phyloP scores from a whole-genome alignment of 1,284 basidiomycete species.

The Paramarasmius palmivorus region DNA sequence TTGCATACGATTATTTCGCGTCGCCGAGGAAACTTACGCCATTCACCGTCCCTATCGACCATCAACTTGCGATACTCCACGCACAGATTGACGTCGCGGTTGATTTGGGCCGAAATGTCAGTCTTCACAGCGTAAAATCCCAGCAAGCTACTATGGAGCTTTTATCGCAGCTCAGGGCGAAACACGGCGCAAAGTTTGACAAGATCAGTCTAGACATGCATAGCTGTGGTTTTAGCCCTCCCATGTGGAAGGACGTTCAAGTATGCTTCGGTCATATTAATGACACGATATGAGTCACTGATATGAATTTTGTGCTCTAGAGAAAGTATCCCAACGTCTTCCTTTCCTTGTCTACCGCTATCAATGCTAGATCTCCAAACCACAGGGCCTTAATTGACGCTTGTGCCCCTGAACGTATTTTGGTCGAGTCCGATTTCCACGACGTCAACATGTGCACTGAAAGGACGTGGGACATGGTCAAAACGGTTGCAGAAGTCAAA shows the following conservation, averaged over 20 bases:
- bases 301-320: conserved; percentile 33
- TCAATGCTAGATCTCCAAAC: conserved; percentile 68
- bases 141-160: conserved; percentile 64
- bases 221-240: conserved; percentile 72
- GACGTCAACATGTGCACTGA: conserved; percentile 49
- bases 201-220: conserved; percentile 75
- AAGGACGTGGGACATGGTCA: conserved; percentile 72
- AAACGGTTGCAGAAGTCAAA: conserved; percentile 59
- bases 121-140: conserved; percentile 79
- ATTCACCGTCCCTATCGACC: conserved; percentile 70
- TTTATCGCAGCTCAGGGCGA: conserved; percentile 51
- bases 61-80: conserved; percentile 74
- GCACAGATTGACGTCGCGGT: conserved; percentile 78
- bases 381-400: conserved; percentile 59
- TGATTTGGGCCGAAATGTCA: conserved; percentile 67
- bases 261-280: conserved; percentile 35
- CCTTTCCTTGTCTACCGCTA: conserved; percentile 76
- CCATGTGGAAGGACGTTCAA: conserved; percentile 68
- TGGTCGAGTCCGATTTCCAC: conserved; percentile 79
- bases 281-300: background rate
- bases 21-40: conserved; percentile 56
- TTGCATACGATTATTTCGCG: conserved; percentile 55
- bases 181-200: conserved; percentile 53
- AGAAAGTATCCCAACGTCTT: conserved; percentile 68
- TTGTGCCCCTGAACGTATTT: conserved; percentile 60